A percentile compares a stretch with the other conserved stretches of the same genome.
These are phyloP conservation scores for Cladosporium cucumerinum DNA, from an alignment of 2,329 filamentous ascomycete species.

Conservation along the genomic window DNA sequence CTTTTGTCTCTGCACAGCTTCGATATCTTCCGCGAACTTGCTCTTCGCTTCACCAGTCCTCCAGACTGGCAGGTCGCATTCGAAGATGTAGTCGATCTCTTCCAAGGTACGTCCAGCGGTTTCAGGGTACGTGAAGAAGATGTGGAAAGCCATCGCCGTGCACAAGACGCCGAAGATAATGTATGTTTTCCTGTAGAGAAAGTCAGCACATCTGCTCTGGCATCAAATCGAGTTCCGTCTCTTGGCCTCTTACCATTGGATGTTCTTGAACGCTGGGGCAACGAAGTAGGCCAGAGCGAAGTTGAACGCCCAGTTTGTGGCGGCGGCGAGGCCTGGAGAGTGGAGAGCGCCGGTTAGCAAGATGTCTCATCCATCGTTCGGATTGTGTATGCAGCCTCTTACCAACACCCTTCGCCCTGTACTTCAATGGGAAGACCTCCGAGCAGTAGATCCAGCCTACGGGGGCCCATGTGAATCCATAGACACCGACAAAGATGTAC, in stretches of 20 bases:
- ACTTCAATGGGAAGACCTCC: conserved; percentile 57
- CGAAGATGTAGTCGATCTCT: conserved; percentile 72
- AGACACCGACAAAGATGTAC: conserved; percentile 71
- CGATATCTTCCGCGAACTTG: conserved; percentile 73
- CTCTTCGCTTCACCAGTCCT: conserved; percentile 36
- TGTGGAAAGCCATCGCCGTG: conserved; percentile 63
- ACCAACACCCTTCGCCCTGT: conserved; percentile 59
- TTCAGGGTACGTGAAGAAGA: conserved; percentile 65
- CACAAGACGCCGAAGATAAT: conserved; percentile 75
- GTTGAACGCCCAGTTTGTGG: conserved; percentile 60
- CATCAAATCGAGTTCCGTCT: too few species aligned
- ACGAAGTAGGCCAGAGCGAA: conserved; percentile 58
- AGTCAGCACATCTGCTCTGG: too few species aligned
- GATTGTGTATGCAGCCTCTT: neutral
- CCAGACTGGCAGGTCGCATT: conserved; percentile 46
- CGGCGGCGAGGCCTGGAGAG: conserved; percentile 53
- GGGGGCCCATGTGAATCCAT: conserved; percentile 63
- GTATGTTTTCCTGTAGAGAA: conserved; percentile 52
- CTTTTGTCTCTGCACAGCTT: conserved; percentile 50
- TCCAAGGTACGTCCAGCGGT: conserved; percentile 69
- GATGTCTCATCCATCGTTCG: neutral
- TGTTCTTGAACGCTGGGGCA: conserved; percentile 57
- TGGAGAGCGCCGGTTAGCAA: neutral
- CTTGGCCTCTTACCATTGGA: conserved; percentile 32
- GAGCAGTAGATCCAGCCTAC: conserved; percentile 64